Base-by-base conservation (phyloP, 192 early-diverging fungal species). In the Dissophora globulifera region DNA sequence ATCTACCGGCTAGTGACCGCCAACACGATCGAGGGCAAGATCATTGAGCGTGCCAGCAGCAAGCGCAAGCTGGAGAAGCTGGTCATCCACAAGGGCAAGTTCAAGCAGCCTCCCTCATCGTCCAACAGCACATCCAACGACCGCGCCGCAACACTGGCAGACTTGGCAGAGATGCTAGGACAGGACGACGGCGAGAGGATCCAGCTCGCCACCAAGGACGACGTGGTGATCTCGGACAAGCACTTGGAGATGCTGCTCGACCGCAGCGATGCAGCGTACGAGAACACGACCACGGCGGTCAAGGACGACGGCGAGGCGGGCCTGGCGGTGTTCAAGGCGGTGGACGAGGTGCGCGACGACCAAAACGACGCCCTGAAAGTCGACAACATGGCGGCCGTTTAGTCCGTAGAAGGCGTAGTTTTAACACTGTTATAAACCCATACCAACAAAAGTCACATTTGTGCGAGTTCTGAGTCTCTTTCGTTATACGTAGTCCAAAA, bases 21-120 rank as follows among this genome's bases (percentile, higher is more conserved):
- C 29, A 92, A 93, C 29, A 93, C 94, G 22, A 90, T 96, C 49
- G 97, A 99, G 69, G 81, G 82, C 32, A 88, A 90, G 49, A 94
- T 99, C 48, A 71, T 96, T 41, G 89, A 92, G 25, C 76, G 85
- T 10, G 96, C 97, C 6, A 84, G 87, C 33, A 88, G 85, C 45
- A 99, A 99, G 62, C 84, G 95, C 48, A 90, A 89, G 70, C 78
- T 99, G 4, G 97, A 97, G 58, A 94, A 96, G 67, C 78, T 98
- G 5, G 97, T 99, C n/a, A 97, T 98, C 55, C 94, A 96, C 58
- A 95, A 94, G 61, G 83, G 91, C 58, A 85, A 86, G 41, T 93
- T 92, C 83, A 93, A 94, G 78, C 79, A 86, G 3, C 78, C 85
- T 2, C 69, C 67, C 0, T 62, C 72, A 19, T 32, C 41, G 0